Evolutionary conservation across 768 basidiomycete species (phyloP).

Genomic region (Tylopilus plumbeoviolaceoides): DNA sequence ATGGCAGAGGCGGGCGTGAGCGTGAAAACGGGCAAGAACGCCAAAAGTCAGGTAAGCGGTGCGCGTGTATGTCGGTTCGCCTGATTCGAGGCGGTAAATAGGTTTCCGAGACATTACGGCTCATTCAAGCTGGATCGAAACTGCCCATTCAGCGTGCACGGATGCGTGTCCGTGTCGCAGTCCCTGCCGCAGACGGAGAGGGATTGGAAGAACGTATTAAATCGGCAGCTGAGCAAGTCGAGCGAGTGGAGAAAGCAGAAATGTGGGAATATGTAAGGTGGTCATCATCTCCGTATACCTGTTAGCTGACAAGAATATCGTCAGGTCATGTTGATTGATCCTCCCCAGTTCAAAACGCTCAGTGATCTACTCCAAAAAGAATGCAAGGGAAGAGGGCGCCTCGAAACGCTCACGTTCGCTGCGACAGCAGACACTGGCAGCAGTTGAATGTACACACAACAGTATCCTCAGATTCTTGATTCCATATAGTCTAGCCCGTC

Average conservation of each 20-base stretch:
- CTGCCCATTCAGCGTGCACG: slow-evolving; percentile 89
- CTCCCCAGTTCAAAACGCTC: slow-evolving; percentile 83
- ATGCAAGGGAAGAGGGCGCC: slow-evolving; percentile 79
- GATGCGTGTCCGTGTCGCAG: slow-evolving; percentile 84
- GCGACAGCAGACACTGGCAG: slow-evolving; percentile 52
- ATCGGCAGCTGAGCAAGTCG: slow-evolving; percentile 75
- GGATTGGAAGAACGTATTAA: slow-evolving; percentile 66
- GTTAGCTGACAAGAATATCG: slow-evolving; percentile 8
- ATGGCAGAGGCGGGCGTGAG: slow-evolving; percentile 95
- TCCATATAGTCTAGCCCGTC: background rate
- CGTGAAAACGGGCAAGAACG: slow-evolving; percentile 81
- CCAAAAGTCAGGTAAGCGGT: slow-evolving; percentile 80
- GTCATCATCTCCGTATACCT: background rate
- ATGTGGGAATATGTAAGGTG: slow-evolving; percentile 85
- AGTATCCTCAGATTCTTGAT: no score
- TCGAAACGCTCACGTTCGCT: slow-evolving; percentile 79
- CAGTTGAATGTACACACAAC: slow-evolving; percentile 7
- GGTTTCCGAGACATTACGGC: slow-evolving; percentile 88
- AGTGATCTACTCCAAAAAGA: slow-evolving; percentile 90
- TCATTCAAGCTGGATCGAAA: slow-evolving; percentile 75
- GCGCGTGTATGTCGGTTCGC: background rate
- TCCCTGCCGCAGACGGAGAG: slow-evolving; percentile 65
- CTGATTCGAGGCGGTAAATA: slow-evolving; percentile 25
- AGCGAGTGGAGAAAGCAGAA: slow-evolving; percentile 71
- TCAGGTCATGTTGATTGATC: slow-evolving; percentile 90